A percentile compares a stretch with the other conserved stretches of the same genome.
Evolutionary conservation across 129 eudicot species (phyloP).

Genomic region (Flaveria robusta): DNA sequence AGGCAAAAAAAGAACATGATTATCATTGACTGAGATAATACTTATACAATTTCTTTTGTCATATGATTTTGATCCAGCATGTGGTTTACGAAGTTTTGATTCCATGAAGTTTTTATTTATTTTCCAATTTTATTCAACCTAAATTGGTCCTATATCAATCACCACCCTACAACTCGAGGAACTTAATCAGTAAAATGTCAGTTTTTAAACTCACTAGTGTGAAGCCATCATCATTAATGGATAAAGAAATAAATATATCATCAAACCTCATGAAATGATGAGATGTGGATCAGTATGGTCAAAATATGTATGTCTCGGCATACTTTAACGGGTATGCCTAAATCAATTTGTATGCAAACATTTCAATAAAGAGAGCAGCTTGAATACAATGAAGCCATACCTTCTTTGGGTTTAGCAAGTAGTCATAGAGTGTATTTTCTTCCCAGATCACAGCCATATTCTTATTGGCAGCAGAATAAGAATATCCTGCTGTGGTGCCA

Average conservation of each 20-base stretch:
- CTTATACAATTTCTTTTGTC: neutral
- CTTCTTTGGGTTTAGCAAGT: slow-evolving; percentile 89
- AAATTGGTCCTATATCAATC: neutral
- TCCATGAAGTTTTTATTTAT: neutral
- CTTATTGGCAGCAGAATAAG: slow-evolving; percentile 86
- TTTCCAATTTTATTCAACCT: neutral
- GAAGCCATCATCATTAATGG: neutral
- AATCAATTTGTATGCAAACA: neutral
- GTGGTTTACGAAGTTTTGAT: neutral
- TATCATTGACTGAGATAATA: neutral
- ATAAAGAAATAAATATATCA: neutral
- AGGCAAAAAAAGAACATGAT: neutral
- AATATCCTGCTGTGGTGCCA: slow-evolving; percentile 79
- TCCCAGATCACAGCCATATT: slow-evolving; percentile 75
- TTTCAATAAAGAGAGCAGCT: neutral
- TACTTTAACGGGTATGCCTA: neutral
- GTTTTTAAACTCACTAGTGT: neutral
- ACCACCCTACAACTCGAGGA: neutral
- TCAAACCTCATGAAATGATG: neutral
- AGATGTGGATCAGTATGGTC: neutral
- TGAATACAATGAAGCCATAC: slow-evolving; percentile 28
- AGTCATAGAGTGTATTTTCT: slow-evolving; percentile 74
- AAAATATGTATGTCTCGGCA: neutral
- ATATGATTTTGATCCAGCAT: neutral
- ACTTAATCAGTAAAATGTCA: neutral